Evolutionary conservation across 805 yeast genomes (phyloP).

Genomic region (Candida rishiriensis): DNA sequence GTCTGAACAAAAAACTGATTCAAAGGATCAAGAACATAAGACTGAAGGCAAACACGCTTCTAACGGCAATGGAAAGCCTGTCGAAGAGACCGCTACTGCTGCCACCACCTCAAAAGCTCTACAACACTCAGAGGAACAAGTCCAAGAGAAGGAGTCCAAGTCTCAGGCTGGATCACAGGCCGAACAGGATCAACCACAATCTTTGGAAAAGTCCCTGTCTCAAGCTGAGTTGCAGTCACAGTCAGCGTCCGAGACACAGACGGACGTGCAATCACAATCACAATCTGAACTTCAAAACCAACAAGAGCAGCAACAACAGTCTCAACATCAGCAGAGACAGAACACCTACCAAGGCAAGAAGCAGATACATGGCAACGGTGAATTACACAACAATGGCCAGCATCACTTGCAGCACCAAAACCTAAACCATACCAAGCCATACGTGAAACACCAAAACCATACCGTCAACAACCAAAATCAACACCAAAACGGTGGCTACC

Average conservation of each 20-base stretch:
- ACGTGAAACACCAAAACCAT: slow-evolving; percentile 7
- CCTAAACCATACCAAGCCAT: slow-evolving; percentile 9
- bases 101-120: no score
- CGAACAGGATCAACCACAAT: no score
- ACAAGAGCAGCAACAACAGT: background rate
- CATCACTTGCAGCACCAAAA: slow-evolving; percentile 5
- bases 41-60: background rate
- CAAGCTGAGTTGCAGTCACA: background rate
- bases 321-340: slow-evolving; percentile 1
- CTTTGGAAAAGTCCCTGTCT: no score
- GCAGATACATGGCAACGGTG: background rate
- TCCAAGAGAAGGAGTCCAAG: no score
- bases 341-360: background rate
- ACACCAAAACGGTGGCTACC: slow-evolving; percentile 13
- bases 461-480: slow-evolving; percentile 7
- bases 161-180: no score
- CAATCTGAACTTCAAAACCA: background rate
- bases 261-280: background rate
- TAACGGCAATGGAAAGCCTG: background rate
- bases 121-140: no score
- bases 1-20: slow-evolving; percentile 1
- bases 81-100: background rate
- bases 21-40: background rate
- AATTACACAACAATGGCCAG: background rate
- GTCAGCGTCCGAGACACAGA: background rate